Evolutionary conservation across 306 rosid species (phyloP).

Genomic region (Cicer judaicum): DNA sequence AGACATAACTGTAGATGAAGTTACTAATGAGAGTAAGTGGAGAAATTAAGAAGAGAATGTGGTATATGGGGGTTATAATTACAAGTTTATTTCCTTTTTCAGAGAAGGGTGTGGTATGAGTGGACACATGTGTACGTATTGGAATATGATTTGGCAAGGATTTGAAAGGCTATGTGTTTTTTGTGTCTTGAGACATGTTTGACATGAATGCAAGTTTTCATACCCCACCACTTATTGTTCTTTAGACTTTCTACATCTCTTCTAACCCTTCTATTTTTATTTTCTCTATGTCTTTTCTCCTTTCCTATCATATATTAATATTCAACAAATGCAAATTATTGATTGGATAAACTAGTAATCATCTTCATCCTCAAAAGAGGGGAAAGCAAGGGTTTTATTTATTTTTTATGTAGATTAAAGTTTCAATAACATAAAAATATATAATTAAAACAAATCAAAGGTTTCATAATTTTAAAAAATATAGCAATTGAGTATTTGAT

Average conservation of each 20-base stretch:
- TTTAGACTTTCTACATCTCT: constrained; percentile 37
- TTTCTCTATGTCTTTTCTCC: not conserved
- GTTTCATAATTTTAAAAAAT: no score
- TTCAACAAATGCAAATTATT: not conserved
- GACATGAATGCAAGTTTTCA: constrained; percentile 36
- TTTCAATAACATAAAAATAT: no score
- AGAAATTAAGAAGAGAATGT: constrained; percentile 23
- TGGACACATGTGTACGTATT: constrained; percentile 57
- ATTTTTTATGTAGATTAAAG: no score
- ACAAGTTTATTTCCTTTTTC: constrained; percentile 37
- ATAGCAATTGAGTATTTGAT: no score
- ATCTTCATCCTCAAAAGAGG: no score
- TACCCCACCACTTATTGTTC: constrained; percentile 51
- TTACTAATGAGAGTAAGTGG: constrained; percentile 48
- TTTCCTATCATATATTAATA: constrained; percentile 9
- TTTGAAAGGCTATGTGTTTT: constrained; percentile 48
- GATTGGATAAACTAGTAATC: not conserved
- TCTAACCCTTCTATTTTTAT: not conserved
- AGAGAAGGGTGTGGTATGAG: constrained; percentile 49
- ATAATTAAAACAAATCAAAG: no score
- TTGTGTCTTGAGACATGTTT: constrained; percentile 41
- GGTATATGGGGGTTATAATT: constrained; percentile 38
- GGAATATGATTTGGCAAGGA: constrained; percentile 59
- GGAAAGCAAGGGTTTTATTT: no score
- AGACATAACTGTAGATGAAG: constrained; percentile 44